Percentiles rank a stretch among this genome's conserved stretches.
Evolutionary conservation across 495 filamentous ascomycete genomes (phyloP).

Genomic region (Daldinia loculata): DNA sequence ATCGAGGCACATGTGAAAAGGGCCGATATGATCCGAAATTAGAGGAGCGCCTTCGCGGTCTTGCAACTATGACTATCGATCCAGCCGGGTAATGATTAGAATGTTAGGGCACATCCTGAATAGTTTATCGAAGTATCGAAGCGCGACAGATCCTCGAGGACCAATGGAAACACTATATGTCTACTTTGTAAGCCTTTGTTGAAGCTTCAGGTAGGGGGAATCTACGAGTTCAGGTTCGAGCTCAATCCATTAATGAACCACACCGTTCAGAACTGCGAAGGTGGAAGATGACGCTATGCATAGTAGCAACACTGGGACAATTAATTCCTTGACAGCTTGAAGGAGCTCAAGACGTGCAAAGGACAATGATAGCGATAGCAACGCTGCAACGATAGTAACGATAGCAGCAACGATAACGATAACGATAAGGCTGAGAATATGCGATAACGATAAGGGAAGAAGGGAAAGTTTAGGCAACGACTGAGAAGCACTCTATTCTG

Average conservation of each 20-base stretch:
- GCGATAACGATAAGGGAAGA: constrained; percentile 18
- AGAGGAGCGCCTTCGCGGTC: not conserved
- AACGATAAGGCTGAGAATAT: constrained; percentile 17
- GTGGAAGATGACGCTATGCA: constrained; percentile 18
- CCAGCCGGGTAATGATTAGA: constrained; percentile 17
- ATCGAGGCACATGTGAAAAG: constrained; percentile 5
- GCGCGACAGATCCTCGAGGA: constrained; percentile 13
- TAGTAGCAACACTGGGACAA: constrained; percentile 3
- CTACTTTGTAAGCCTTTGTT: not conserved
- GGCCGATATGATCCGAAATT: not conserved
- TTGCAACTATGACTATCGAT: constrained; percentile 30
- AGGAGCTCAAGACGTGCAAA: constrained; percentile 10
- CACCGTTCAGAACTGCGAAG: constrained; percentile 8
- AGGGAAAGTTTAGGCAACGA: not conserved
- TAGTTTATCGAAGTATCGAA: constrained; percentile 6
- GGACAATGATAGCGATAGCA: constrained; percentile 26
- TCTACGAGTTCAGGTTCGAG: not conserved
- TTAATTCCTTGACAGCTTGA: constrained; percentile 11
- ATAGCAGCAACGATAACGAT: constrained; percentile 21
- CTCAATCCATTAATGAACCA: not conserved
- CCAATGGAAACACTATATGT: constrained; percentile 1
- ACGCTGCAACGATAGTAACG: constrained; percentile 22
- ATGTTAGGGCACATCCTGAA: constrained; percentile 35
- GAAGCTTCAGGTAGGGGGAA: not conserved
- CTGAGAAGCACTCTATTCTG: not conserved